Evolutionary conservation across 139 green algal species (phyloP), one percentile per base, ranked within the genome.

Genomic region (Auxenochlorella pyrenoidosa): DNA sequence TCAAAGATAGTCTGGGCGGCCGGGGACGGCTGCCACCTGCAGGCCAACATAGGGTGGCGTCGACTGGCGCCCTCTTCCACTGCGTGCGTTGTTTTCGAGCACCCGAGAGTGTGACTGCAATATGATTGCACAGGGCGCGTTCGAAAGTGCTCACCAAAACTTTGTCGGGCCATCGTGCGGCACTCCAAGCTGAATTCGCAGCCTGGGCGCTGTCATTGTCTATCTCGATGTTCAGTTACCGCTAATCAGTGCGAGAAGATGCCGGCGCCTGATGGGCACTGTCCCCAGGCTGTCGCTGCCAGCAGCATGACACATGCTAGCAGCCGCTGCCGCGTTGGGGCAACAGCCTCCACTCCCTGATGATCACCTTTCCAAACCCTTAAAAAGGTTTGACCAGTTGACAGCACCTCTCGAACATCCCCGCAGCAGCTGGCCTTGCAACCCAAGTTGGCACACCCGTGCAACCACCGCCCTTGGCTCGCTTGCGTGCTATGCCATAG

Each of bases 11-110:
- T 85, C 30, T 41, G 15, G 30, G 40, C 63, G 41, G 26, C 32
- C 3, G 30, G 34, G 5, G 41, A 28, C 15, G 80, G 80, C 63
- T 76, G 80, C 80, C 80, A 85, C 80, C 80, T 85, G 80, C 80
- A 43, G 16, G 16, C 30, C 47, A 51, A 51, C 15, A 81, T n/a
- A 4, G 12, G 0, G 38, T 28, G 3, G 10, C 43, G 21, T n/a
- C 21, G 6, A 77, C 43, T 4, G 22, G 16, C 54, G 54, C 54
- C 54, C 22, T 63, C 54, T 24, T 22, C 54, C 10, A 63, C 10
- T 1, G 68, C 13, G 1, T 10, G 68, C 68, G 34, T 8, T 75
- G 68, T 28, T 13, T 15, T 75, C n/a, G n/a, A 75, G 3, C 34
- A 44, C 12, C 10, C 13, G 8, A 34, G n/a, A 63, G 54, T 63